These are phyloP conservation scores for Begonia masoniana DNA, from an alignment of 306 rosid species.

Conservation along the genomic window DNA sequence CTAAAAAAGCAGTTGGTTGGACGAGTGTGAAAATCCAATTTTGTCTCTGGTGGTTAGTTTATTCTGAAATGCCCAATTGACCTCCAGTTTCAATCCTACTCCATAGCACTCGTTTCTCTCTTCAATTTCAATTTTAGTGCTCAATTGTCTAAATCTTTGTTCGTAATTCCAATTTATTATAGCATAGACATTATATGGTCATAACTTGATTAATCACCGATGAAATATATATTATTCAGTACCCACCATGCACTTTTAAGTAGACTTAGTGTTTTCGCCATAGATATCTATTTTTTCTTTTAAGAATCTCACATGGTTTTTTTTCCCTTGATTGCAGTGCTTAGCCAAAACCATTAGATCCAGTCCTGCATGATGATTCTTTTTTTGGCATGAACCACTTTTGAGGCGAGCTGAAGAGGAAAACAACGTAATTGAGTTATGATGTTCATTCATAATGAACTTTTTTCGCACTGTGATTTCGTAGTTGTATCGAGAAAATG, in stretches of 20 bases:
- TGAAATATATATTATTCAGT: too few species aligned
- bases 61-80: slow-evolving; percentile 60
- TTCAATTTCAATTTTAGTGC: too few species aligned
- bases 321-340: slow-evolving; percentile 47
- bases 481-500: too few species aligned
- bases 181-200: too few species aligned
- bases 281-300: slow-evolving; percentile 1
- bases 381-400: too few species aligned
- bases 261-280: not conserved
- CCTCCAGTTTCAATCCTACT: slow-evolving; percentile 17
- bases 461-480: too few species aligned
- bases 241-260: not conserved
- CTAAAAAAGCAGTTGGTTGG: slow-evolving; percentile 54
- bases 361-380: not conserved
- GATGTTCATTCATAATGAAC: too few species aligned
- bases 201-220: too few species aligned
- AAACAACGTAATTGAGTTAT: not conserved
- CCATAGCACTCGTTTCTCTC: slow-evolving; percentile 1
- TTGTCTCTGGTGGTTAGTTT: slow-evolving; percentile 94
- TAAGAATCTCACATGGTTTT: slow-evolving; percentile 15
- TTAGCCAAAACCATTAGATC: slow-evolving; percentile 67
- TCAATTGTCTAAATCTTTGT: too few species aligned
- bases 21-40: slow-evolving; percentile 70
- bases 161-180: too few species aligned
- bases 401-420: slow-evolving; percentile 33